Percentiles rank a stretch among this genome's conserved stretches.
phyloP scores from a whole-genome alignment of 75 land plant genomes.

The Picea glauca region DNA sequence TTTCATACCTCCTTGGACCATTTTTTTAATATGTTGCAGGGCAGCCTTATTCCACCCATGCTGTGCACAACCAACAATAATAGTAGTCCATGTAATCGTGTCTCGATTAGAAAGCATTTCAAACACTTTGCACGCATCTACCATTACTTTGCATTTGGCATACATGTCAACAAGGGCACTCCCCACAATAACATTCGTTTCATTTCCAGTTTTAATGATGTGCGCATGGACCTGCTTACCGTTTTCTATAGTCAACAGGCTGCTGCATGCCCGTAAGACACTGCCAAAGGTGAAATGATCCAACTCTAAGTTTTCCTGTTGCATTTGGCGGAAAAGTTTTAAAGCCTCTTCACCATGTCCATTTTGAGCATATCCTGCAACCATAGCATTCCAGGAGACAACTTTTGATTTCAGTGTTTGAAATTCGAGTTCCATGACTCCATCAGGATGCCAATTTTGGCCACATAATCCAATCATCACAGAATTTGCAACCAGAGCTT shows the following conservation, averaged over 20 bases:
- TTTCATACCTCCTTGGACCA: slow-evolving; percentile 27
- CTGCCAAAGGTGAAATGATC: too few species aligned
- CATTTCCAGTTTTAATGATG: too few species aligned
- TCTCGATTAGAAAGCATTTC: slow-evolving; percentile 31
- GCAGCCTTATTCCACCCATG: slow-evolving; percentile 41
- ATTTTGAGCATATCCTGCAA: too few species aligned
- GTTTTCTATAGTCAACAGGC: too few species aligned
- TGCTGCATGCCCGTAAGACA: too few species aligned
- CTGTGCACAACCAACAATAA: slow-evolving; percentile 38
- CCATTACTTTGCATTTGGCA: slow-evolving; percentile 40
- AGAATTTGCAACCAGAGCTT: slow-evolving; percentile 43
- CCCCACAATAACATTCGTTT: slow-evolving; percentile 24
- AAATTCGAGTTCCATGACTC: slow-evolving; percentile 8
- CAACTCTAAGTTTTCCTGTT: too few species aligned
- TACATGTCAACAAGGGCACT: slow-evolving; percentile 61
- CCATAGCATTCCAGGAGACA: background rate
- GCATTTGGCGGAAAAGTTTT: too few species aligned
- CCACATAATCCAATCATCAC: slow-evolving; percentile 42
- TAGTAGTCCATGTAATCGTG: slow-evolving; percentile 43
- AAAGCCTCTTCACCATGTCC: too few species aligned
- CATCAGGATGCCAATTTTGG: slow-evolving; percentile 5
- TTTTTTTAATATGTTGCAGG: slow-evolving; percentile 26
- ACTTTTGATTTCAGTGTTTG: background rate
- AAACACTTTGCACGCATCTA: slow-evolving; percentile 24
- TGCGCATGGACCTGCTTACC: too few species aligned